Evolutionary conservation across 2,329 filamentous ascomycete genomes (phyloP), one percentile per base, ranked within the genome.

Genomic region (Cercospora sp.): DNA sequence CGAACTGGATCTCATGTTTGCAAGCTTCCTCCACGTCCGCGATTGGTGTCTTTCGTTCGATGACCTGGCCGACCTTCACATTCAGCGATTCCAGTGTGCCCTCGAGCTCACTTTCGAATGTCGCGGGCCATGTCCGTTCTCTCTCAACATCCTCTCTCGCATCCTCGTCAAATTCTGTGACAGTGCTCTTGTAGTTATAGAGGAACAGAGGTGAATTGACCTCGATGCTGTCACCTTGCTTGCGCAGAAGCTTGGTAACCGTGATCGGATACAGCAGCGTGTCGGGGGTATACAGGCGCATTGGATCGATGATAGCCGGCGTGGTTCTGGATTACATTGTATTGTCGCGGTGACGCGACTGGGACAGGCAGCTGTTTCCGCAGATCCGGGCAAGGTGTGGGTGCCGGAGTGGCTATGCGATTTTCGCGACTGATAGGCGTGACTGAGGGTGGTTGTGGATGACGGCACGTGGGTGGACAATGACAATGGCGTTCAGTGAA

Each of bases 1-100:
- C 91, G 77, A 92, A 97, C 80, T 98, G 94, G 48, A 97, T 86
- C 75, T 94, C 91, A 81, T 99, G 95, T 31, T 90, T 87, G 80
- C 95, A 99, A 66, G 91, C 89, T 82, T 99, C 95, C 75, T 97
- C 91, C 64, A 99, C 90, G 68, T 93, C 89, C 68, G 93, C 87
- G 69, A 90, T 79, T 23, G 84, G 80, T 36, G 85, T 79, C 28
- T 86, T 71, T n/a, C 78, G 73, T 26, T 83, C 80, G 67, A 94
- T 85, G 73, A 88, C 84, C 73, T 89, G 85, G 68, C 90, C 91
- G 66, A 87, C 71, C 81, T 75, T 81, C 74, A 98, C 86, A 75
- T 88, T 89, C 92, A 94, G 97, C 78, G 87, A 82, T 71, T 88
- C 87, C 68, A 98, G 82, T 64, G 85, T 90, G 64, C 95, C 95